Evolutionary conservation across 2,329 filamentous ascomycete genomes (phyloP), one percentile per base, ranked within the genome.

Genomic region (Lasiodiplodia sp.): DNA sequence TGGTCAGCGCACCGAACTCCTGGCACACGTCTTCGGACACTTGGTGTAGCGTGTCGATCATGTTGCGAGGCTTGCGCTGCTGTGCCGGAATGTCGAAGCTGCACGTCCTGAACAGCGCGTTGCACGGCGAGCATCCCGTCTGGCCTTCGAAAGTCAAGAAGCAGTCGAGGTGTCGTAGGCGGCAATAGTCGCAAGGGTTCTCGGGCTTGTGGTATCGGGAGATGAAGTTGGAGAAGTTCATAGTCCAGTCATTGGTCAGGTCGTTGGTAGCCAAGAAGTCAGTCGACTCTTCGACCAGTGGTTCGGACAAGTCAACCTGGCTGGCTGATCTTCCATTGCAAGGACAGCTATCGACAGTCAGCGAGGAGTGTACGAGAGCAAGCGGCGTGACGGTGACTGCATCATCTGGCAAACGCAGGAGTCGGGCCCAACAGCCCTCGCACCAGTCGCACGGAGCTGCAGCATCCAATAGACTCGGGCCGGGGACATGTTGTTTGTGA

Each of bases 171-270:
- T 79, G 77, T 72, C 75, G 81, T 2, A 80, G 81, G 28, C 79
- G 76, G 71, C 83, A 85, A 70, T 85, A 84, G 44, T 84, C 81
- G 73, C 83, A 86, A 37, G 82, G 76, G 60, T 81, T 76, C 40
- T 78, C 75, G 7, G 82, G 81, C 66, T 83, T 81, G 44, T 81
- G 76, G 70, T 84, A 84, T 69, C 79, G 75, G 38, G 83, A 82
- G 21, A 85, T 80, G 79, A 80, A 84, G 70, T 77, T 79, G 6
- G 79, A 80, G 69, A 84, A 84, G 70, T 83, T 79, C 31, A 76
- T 78, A 71, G 82, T 78, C 70, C 76, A 80, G 21, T 78, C 77
- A 18, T 72, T 65, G 52, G 68, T 67, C n/a, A 68, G 62, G 66
- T 66, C 69, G 71, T 73, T 58, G 71, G 69, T 70, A 23, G 69